Evolutionary conservation across 139 green algal genomes (phyloP), one percentile per base, ranked within the genome.

Genomic region (Tetratostichococcus sp.): DNA sequence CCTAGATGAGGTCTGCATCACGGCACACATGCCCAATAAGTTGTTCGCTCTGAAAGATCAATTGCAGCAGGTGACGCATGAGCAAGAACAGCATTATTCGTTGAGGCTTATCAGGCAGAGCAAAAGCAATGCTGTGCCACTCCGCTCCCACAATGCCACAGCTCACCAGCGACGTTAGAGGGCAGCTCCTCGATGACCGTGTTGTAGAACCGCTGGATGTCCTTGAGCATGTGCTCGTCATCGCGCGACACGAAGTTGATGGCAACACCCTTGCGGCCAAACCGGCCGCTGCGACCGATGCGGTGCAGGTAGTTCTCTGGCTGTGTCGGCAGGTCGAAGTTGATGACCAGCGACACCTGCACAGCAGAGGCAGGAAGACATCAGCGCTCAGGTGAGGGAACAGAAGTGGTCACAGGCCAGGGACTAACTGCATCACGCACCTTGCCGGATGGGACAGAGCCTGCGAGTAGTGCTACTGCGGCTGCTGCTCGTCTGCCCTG

Each of bases 291-390:
- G 70, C 94, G 89, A 83, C 93, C 94, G 74, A 98, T 98, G 22
- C 96, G 91, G 88, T 99, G 96, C 72, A 99, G 91, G 93, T 99
- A 99, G 91, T 99, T 99, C 89, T 99, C 96, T 26, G 96, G 96
- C 89, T 99, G 97, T 33, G 94, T 97, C 67, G 96, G 96, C 82
- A 99, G 92, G 82, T 99, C 96, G 75, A 95, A 99, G 90, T 99
- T 99, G 89, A 99, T 99, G 73, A 99, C 96, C 84, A 99, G 91
- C 14, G 96, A 99, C 68, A 99, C 95, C 89, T 95, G 87, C 58
- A n/a, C n/a, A n/a, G n/a, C n/a, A 50, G n/a, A 35, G 65, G 65
- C 16, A 26, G n/a, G n/a, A 66, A 11, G 22, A 39, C n/a, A n/a
- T n/a, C n/a, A n/a, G n/a, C n/a, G n/a, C n/a, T n/a, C n/a, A n/a